Evolutionary conservation across 352 stramenopile species (phyloP), one percentile per base, ranked within the genome.

Genomic region (Albugo laibachii): DNA sequence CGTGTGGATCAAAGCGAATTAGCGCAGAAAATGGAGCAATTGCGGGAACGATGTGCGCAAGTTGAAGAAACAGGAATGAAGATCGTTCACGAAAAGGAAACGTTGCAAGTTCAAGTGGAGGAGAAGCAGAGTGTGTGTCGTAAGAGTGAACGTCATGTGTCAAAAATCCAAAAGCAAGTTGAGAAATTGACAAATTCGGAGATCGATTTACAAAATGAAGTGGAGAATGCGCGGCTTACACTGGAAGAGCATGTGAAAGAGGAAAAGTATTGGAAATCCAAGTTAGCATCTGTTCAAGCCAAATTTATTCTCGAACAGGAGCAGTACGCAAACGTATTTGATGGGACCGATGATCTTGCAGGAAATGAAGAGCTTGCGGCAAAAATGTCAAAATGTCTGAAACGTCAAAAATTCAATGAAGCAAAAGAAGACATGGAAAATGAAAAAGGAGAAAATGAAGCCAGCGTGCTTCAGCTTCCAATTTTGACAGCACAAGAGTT

Each of bases 11-110:
- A 91, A n/a, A 62, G 77, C 48, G 63, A 69, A 27, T 69, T 62
- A 2, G 67, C 72, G 11, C 59, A 68, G 34, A 80, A 81, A 15
- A 72, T 97, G 27, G 73, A 92, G 21, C 57, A 76, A 34, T 93
- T 95, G 39, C 72, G 83, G 31, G 57, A 63, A 11, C 84, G 97
- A 60, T 83, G 95, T 45, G 83, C 85, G 45, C 66, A 66, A 5
- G 87, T 99, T 50, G 89, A 97, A 52, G 75, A 95, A 18, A 82
- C 94, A 39, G 93, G 92, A 0, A 65, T 93, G 42, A 70, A 80
- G 27, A 84, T 98, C 34, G 58, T 84, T n/a, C 50, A 92, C 45
- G 87, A 83, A 13, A 95, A 89, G 45, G 92, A 98, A 63, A 48
- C 66, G 31, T 82, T 94, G 5, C 80, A 97, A 60, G 64, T 83